Conservation (phyloP, 306 rosid species). For the Malus fusca region DNA sequence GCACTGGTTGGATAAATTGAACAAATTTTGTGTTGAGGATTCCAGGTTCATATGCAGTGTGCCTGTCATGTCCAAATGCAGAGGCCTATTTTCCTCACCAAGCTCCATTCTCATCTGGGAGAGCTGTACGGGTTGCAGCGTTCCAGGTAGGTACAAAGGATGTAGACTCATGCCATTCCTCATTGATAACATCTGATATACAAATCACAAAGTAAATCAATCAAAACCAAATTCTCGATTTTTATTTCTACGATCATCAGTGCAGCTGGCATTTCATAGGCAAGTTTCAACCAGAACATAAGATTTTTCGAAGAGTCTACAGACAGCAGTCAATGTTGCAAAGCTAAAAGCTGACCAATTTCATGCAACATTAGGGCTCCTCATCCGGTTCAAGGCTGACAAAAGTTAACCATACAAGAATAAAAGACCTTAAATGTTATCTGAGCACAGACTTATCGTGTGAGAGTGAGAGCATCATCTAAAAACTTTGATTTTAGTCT, state of each 20-base stretch:
- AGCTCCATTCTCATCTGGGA: slow-evolving; percentile 46
- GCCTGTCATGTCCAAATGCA: slow-evolving; percentile 35
- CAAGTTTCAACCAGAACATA: not conserved
- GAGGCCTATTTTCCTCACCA: slow-evolving; percentile 46
- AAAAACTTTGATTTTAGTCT: too few species aligned
- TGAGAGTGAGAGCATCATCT: not conserved
- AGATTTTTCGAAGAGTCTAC: not conserved
- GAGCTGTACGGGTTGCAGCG: slow-evolving; percentile 39
- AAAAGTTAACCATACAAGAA: not conserved
- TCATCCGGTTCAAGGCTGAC: not conserved
- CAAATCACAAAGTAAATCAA: not conserved
- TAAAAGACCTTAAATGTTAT: not conserved
- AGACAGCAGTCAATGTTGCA: not conserved
- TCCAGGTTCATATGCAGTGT: slow-evolving; percentile 48
- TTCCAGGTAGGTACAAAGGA: slow-evolving; percentile 66
- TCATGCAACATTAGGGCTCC: not conserved
- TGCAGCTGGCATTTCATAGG: not conserved
- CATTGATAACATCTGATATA: slow-evolving; percentile 82
- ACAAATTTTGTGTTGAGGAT: slow-evolving; percentile 35
- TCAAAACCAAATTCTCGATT: not conserved
- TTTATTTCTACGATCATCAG: not conserved
- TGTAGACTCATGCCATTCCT: slow-evolving; percentile 79
- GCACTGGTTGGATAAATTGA: slow-evolving; percentile 35
- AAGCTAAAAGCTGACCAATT: not conserved
- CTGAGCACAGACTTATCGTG: not conserved